A percentile compares a stretch with the other conserved stretches of the same genome.
These are phyloP conservation scores for Erysimum cheiri DNA, from an alignment of 441 rosid species.

Conservation along the genomic window DNA sequence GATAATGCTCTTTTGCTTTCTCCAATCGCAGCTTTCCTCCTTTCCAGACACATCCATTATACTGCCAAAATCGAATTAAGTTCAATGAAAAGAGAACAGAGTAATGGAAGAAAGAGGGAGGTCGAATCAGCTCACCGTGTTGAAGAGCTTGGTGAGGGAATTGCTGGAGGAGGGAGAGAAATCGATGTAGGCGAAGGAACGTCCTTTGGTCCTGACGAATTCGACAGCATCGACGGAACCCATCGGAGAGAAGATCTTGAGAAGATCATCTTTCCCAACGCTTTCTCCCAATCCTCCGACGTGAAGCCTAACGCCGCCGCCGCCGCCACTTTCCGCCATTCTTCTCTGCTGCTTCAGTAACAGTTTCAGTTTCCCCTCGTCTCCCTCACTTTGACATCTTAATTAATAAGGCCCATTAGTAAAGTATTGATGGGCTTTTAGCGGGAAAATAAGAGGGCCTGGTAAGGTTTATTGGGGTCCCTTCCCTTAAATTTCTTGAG, in stretches of 20 bases:
- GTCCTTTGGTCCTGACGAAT: constrained; percentile 78
- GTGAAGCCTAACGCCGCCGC: constrained; percentile 54
- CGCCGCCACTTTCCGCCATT: constrained; percentile 33
- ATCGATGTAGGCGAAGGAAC: constrained; percentile 80
- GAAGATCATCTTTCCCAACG: constrained; percentile 65
- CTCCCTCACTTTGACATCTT: neutral
- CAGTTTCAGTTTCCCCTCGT: neutral
- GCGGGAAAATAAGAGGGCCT: neutral
- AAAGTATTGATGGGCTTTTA: constrained; percentile 17
- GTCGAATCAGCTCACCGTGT: constrained; percentile 55
- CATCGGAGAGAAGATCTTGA: constrained; percentile 57
- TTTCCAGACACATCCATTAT: constrained; percentile 91
- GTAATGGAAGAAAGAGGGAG: neutral
- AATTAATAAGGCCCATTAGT: constrained; percentile 26
- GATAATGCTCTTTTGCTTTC: constrained; percentile 87
- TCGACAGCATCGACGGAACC: constrained; percentile 61
- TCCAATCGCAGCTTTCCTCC: constrained; percentile 85
- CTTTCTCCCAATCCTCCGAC: constrained; percentile 85
- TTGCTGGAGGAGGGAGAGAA: constrained; percentile 64
- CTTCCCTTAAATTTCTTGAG: neutral
- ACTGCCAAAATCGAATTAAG: constrained; percentile 50
- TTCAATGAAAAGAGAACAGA: neutral
- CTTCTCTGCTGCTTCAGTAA: neutral
- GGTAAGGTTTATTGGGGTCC: neutral
- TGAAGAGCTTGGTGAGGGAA: constrained; percentile 78